phyloP scores from a whole-genome alignment of 352 stramenopile species.

The Poterioochromonas sp. region DNA sequence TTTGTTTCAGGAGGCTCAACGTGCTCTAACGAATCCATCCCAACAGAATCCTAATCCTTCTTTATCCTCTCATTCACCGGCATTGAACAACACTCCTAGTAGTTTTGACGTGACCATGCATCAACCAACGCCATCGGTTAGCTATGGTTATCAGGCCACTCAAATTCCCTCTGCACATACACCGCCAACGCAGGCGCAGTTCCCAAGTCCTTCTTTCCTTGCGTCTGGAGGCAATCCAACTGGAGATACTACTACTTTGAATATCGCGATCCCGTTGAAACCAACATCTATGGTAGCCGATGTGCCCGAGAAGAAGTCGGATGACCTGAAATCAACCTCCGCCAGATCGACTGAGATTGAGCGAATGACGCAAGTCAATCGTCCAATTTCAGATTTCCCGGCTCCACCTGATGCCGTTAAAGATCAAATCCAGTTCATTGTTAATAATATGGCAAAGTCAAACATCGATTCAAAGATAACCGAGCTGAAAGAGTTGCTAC shows the following conservation, averaged over 20 bases:
- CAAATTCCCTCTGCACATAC: not conserved
- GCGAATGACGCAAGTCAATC: not conserved
- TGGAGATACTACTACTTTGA: not conserved
- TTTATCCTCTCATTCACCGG: not conserved
- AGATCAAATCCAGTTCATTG: slow-evolving; percentile 96
- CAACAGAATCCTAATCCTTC: not conserved
- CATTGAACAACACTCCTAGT: not conserved
- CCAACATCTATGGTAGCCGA: not conserved
- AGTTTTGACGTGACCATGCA: not conserved
- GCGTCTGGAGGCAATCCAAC: not conserved
- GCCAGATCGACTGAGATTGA: not conserved
- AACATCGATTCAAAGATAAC: slow-evolving; percentile 93
- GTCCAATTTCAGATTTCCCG: slow-evolving; percentile 40
- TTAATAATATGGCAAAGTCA: slow-evolving; percentile 96
- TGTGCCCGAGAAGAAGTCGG: not conserved
- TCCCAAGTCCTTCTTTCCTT: too few species aligned
- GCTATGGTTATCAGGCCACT: not conserved
- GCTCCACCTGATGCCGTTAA: slow-evolving; percentile 65
- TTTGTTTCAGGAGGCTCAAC: slow-evolving; percentile 48
- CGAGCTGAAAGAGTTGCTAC: slow-evolving; percentile 85
- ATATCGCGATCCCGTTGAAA: not conserved
- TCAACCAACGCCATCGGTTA: not conserved
- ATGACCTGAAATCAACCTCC: not conserved
- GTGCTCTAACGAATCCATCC: not conserved
- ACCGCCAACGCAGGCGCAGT: too few species aligned